A percentile compares a stretch with the other conserved stretches of the same genome.
These are phyloP conservation scores for Nidula microcarpa DNA, from an alignment of 768 basidiomycete species.

Conservation along the genomic window DNA sequence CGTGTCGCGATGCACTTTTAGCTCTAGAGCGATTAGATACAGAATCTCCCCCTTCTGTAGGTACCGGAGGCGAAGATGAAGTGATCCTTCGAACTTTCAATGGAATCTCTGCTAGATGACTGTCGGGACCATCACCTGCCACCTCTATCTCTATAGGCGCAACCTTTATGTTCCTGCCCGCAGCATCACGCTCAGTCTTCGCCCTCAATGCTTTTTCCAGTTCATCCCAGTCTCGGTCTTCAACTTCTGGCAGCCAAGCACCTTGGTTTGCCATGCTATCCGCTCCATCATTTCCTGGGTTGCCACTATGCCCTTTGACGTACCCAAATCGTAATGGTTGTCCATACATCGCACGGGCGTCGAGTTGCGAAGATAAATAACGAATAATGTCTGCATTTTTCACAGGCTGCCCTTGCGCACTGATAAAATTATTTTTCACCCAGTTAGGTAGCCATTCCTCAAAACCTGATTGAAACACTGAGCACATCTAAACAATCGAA, in stretches of 20 bases:
- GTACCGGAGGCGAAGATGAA: no score
- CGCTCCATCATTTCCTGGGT: slow-evolving; percentile 83
- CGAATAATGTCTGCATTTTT: slow-evolving; percentile 72
- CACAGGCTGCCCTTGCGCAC: slow-evolving; percentile 48
- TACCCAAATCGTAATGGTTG: slow-evolving; percentile 63
- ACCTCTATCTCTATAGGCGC: slow-evolving; percentile 1
- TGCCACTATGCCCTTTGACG: slow-evolving; percentile 78
- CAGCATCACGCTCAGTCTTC: background rate
- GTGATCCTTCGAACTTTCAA: background rate
- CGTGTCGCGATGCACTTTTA: no score
- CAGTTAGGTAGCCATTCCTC: slow-evolving; percentile 68
- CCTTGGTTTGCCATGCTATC: slow-evolving; percentile 72
- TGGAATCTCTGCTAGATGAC: background rate
- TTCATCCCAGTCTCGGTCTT: slow-evolving; percentile 62
- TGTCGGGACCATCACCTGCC: background rate
- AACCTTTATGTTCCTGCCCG: background rate
- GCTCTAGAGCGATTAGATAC: no score
- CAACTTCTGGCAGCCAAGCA: slow-evolving; percentile 25
- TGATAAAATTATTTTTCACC: slow-evolving; percentile 49
- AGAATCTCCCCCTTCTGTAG: no score
- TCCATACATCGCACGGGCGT: slow-evolving; percentile 43
- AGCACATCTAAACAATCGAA: background rate
- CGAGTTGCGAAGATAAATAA: slow-evolving; percentile 63
- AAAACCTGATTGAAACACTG: slow-evolving; percentile 47
- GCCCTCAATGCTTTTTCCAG: slow-evolving; percentile 2